phyloP scores from a whole-genome alignment of 768 basidiomycete genomes.

The Termitomyces sp. region DNA sequence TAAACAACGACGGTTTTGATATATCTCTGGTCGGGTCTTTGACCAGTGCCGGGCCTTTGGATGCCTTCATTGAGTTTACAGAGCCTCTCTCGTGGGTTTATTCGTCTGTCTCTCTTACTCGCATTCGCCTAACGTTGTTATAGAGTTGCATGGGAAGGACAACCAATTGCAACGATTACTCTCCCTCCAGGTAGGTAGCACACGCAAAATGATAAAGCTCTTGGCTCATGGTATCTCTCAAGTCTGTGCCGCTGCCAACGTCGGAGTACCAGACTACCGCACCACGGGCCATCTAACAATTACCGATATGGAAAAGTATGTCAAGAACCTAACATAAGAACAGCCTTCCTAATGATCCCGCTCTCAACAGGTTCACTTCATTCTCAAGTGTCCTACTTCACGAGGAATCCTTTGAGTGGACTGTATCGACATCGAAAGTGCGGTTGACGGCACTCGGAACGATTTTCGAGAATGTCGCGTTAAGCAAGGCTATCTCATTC shows the following conservation, averaged over 20 bases:
- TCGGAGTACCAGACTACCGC: slow-evolving; percentile 61
- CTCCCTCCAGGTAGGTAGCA: slow-evolving; percentile 50
- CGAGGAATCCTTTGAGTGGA: slow-evolving; percentile 64
- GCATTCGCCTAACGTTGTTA: neutral
- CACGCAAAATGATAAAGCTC: neutral
- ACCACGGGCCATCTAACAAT: slow-evolving; percentile 53
- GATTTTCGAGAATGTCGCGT: slow-evolving; percentile 60
- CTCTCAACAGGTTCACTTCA: slow-evolving; percentile 47
- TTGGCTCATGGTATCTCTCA: neutral
- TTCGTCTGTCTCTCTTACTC: neutral
- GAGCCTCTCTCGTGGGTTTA: slow-evolving; percentile 54
- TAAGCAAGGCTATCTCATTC: slow-evolving; percentile 59
- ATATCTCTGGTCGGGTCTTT: slow-evolving; percentile 56
- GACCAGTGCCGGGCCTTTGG: slow-evolving; percentile 63
- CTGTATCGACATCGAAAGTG: slow-evolving; percentile 61
- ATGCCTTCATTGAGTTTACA: slow-evolving; percentile 63
- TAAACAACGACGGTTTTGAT: slow-evolving; percentile 61
- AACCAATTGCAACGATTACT: slow-evolving; percentile 57
- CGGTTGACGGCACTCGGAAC: slow-evolving; percentile 65
- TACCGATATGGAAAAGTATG: slow-evolving; percentile 46
- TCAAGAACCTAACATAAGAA: slow-evolving; percentile 2
- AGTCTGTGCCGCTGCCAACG: slow-evolving; percentile 69
- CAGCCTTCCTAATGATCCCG: neutral
- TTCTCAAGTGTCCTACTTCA: slow-evolving; percentile 68
- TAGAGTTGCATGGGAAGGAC: slow-evolving; percentile 62